A percentile compares a stretch with the other conserved stretches of the same genome.
phyloP scores from a whole-genome alignment of 2,329 filamentous ascomycete genomes.

The Sphaerulina populicola region DNA sequence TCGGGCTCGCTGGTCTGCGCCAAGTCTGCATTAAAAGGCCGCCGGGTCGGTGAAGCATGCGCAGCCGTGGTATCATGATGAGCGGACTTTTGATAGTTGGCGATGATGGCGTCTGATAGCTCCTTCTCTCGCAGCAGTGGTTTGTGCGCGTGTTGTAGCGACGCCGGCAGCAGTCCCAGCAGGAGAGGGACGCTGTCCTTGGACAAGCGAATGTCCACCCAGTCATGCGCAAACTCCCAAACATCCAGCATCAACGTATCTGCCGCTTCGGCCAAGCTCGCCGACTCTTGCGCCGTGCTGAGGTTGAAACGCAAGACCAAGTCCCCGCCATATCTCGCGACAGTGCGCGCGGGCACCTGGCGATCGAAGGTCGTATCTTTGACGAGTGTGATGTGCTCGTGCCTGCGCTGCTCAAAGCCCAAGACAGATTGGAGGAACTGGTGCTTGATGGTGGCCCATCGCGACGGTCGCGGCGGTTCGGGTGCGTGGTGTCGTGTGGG shows the following conservation, averaged over 20 bases:
- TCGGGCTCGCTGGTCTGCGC: constrained; percentile 19
- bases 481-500: constrained; percentile 8
- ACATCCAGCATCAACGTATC: constrained; percentile 75
- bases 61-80: constrained; percentile 6
- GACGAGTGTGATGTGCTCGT: constrained; percentile 2
- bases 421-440: constrained; percentile 15
- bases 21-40: constrained; percentile 25
- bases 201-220: constrained; percentile 74
- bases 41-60: constrained; percentile 6
- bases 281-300: constrained; percentile 58
- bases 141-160: constrained; percentile 62
- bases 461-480: constrained; percentile 5
- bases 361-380: background rate
- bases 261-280: constrained; percentile 62
- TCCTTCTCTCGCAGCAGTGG: constrained; percentile 65
- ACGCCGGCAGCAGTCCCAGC: constrained; percentile 65
- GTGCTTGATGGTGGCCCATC: constrained; percentile 14
- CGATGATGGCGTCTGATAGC: constrained; percentile 65
- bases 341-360: constrained; percentile 20
- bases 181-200: constrained; percentile 71
- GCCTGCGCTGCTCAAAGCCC: constrained; percentile 5
- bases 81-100: constrained; percentile 51
- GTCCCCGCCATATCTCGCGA: constrained; percentile 59
- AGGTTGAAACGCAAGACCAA: constrained; percentile 87
- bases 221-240: constrained; percentile 75